phyloP scores from a whole-genome alignment of 192 early-diverging fungal species.

The Chytriomyces sp. region DNA sequence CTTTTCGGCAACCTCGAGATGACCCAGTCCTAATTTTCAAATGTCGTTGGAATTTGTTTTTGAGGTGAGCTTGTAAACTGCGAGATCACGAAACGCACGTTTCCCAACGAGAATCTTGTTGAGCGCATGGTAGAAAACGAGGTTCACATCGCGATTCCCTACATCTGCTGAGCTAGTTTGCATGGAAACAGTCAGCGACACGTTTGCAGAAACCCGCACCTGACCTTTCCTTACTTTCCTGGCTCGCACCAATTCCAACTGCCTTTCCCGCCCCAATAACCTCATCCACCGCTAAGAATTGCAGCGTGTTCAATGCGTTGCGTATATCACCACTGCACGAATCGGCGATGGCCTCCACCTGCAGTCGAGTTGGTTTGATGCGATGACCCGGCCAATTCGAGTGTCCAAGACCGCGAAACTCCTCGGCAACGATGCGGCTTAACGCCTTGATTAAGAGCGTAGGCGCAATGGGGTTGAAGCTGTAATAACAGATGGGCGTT shows the following conservation, averaged over 20 bases:
- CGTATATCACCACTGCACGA: slow-evolving; percentile 48
- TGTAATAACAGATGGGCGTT: no score
- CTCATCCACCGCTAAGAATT: slow-evolving; percentile 34
- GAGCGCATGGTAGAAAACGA: slow-evolving; percentile 44
- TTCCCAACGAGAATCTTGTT: slow-evolving; percentile 46
- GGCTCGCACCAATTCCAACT: neutral
- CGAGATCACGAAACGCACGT: no score
- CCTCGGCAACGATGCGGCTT: slow-evolving; percentile 26
- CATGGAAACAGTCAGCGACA: no score
- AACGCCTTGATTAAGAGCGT: slow-evolving; percentile 40
- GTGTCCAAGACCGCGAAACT: slow-evolving; percentile 30
- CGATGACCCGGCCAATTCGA: no score
- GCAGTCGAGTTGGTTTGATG: slow-evolving; percentile 13
- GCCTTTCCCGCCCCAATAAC: neutral
- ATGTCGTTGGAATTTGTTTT: no score
- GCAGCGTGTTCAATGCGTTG: slow-evolving; percentile 48
- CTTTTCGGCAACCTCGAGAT: neutral
- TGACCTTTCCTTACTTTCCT: neutral
- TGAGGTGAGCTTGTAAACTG: no score
- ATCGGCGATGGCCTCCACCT: slow-evolving; percentile 35
- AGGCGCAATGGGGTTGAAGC: slow-evolving; percentile 48
- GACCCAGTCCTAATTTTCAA: slow-evolving; percentile 13
- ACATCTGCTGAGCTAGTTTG: no score
- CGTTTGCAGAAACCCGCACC: no score
- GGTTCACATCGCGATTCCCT: slow-evolving; percentile 37